A percentile compares a stretch with the other conserved stretches of the same genome.
These are phyloP conservation scores for Akanthomyces muscarius DNA, from an alignment of 2,329 filamentous ascomycete species.

Conservation along the genomic window DNA sequence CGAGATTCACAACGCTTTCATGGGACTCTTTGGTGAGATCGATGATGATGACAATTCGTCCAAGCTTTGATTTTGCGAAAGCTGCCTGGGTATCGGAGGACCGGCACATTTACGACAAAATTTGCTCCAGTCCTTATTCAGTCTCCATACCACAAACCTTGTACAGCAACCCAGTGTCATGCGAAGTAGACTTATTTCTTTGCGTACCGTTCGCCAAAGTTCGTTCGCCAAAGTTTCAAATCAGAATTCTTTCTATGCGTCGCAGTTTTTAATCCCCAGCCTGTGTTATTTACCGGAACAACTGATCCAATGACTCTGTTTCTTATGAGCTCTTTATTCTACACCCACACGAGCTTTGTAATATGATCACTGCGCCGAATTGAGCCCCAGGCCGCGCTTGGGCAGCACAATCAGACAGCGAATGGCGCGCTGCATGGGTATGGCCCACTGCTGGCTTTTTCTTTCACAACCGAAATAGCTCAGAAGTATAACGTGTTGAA, in stretches of 20 bases:
- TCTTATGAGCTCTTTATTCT: too few relatives aligned
- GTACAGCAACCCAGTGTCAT: not conserved
- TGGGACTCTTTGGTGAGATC: constrained; percentile 72
- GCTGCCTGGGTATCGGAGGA: not conserved
- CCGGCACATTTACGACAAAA: not conserved
- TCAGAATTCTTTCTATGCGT: too few relatives aligned
- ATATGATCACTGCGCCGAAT: not conserved
- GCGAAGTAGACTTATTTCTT: not conserved
- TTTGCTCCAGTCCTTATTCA: not conserved
- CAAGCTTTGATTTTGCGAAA: constrained; percentile 29
- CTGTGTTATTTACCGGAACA: too few relatives aligned
- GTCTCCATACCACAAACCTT: not conserved
- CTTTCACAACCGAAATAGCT: not conserved
- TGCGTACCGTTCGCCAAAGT: too few relatives aligned
- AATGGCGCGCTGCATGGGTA: not conserved
- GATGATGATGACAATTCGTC: constrained; percentile 37
- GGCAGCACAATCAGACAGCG: not conserved
- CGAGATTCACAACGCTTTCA: constrained; percentile 78
- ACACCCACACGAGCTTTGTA: not conserved
- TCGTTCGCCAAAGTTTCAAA: too few relatives aligned
- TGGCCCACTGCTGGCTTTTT: not conserved
- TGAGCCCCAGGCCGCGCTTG: not conserved
- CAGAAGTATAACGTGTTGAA: not conserved
- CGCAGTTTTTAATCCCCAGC: too few relatives aligned
- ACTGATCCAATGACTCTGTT: too few relatives aligned